These are phyloP conservation scores for Gossypium trilobum DNA, from an alignment of 441 rosid species.

Conservation along the genomic window DNA sequence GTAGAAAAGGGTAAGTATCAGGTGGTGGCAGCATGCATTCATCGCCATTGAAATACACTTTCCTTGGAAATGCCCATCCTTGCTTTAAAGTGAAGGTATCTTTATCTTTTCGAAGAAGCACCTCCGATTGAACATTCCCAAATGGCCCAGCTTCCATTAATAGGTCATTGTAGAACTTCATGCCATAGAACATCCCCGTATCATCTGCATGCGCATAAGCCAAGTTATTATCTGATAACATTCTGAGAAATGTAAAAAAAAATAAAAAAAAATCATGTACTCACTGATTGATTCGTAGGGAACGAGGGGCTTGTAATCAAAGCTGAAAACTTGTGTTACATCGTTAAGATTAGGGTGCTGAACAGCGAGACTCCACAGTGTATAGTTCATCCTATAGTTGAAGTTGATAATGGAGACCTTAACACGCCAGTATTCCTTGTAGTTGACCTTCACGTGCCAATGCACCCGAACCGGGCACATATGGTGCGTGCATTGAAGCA, in stretches of 20 bases:
- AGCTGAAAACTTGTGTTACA: conserved; percentile 77
- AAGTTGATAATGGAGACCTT: conserved; percentile 65
- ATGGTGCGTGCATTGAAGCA: conserved; percentile 70
- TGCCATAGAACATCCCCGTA: conserved; percentile 54
- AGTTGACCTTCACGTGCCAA: conserved; percentile 77
- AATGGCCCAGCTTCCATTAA: conserved; percentile 55
- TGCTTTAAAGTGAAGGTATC: conserved; percentile 50
- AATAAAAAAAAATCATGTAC: not conserved
- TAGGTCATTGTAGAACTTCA: conserved; percentile 50
- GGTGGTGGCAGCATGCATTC: conserved; percentile 76
- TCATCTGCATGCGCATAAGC: conserved; percentile 35
- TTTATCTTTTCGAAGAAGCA: conserved; percentile 53
- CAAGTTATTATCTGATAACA: not conserved
- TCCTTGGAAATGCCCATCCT: conserved; percentile 68
- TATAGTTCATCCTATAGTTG: conserved; percentile 58
- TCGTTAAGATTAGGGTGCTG: conserved; percentile 78
- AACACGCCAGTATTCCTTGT: conserved; percentile 73
- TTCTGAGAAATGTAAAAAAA: not conserved
- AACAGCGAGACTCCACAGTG: conserved; percentile 56
- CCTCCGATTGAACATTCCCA: conserved; percentile 59
- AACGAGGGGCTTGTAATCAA: conserved; percentile 60
- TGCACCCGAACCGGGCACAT: conserved; percentile 82
- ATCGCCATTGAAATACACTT: conserved; percentile 58
- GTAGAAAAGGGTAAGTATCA: conserved; percentile 68
- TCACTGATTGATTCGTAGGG: conserved; percentile 69